Conservation (phyloP, 139 green algal genomes). For the Ettlia oleoabundans region DNA sequence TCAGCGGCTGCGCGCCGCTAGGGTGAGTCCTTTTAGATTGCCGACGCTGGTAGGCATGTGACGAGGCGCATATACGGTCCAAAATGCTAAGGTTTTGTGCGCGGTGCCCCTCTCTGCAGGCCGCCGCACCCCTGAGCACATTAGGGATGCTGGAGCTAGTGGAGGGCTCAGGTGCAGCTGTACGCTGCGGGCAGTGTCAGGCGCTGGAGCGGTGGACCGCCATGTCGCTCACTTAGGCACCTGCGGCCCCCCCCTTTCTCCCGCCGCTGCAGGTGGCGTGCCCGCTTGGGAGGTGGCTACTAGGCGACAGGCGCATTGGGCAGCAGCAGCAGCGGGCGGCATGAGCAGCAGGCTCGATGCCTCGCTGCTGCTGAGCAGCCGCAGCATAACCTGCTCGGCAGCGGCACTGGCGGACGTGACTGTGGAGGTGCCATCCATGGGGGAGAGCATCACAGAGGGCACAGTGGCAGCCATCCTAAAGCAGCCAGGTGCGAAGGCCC, state of each 20-base stretch:
- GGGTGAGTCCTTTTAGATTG: conserved; percentile 13
- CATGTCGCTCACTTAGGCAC: too few species aligned
- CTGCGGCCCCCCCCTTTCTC: too few species aligned
- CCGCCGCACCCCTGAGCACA: conserved; percentile 1
- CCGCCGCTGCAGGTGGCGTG: not conserved
- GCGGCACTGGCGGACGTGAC: conserved; percentile 29
- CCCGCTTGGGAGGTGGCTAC: not conserved
- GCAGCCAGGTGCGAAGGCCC: conserved; percentile 44
- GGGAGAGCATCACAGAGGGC: conserved; percentile 94
- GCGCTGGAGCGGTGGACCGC: too few species aligned
- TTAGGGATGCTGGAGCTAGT: not conserved
- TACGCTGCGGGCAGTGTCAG: too few species aligned
- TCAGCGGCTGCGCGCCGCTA: conserved; percentile 4
- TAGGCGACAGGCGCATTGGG: not conserved
- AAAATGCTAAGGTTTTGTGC: not conserved
- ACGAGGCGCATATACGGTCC: not conserved
- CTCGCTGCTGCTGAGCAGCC: not conserved
- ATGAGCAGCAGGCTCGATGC: not conserved
- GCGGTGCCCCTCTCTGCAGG: conserved; percentile 14
- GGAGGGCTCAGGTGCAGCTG: conserved; percentile 3
- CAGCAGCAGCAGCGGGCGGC: not conserved
- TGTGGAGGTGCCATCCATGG: conserved; percentile 85
- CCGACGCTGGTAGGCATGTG: too few species aligned
- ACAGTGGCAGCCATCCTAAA: conserved; percentile 85
- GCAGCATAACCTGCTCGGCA: conserved; percentile 11